Percentiles rank a stretch among this genome's conserved stretches.
These are phyloP conservation scores for Phoma sp. DNA, from an alignment of 2,329 filamentous ascomycete genomes.

Conservation along the genomic window DNA sequence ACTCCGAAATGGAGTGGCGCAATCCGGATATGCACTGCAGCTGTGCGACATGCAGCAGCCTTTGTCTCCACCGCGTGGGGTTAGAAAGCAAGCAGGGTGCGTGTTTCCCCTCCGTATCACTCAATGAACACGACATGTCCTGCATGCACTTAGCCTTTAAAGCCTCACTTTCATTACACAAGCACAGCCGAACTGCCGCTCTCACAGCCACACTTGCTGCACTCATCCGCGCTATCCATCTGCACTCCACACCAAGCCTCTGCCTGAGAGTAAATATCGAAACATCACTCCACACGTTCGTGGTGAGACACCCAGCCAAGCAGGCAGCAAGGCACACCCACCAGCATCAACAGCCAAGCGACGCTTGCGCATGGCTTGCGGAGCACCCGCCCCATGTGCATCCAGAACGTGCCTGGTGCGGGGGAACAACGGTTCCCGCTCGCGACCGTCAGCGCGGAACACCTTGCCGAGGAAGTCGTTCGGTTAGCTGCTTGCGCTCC, in stretches of 20 bases:
- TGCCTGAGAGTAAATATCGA: not conserved
- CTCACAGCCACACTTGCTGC: constrained; percentile 3
- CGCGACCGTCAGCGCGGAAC: constrained; percentile 8
- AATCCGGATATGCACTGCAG: not conserved
- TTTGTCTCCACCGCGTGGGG: constrained; percentile 3
- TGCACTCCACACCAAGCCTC: not conserved
- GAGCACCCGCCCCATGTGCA: constrained; percentile 19
- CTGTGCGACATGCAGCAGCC: not conserved
- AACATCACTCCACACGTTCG: not conserved
- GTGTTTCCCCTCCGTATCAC: not conserved
- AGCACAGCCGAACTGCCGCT: constrained; percentile 10
- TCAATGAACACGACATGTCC: constrained; percentile 8
- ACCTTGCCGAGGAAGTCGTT: not conserved
- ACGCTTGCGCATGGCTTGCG: constrained; percentile 20
- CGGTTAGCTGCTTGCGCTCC: not conserved
- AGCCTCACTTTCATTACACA: constrained; percentile 10
- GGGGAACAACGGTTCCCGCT: constrained; percentile 15
- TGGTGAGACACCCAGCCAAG: constrained; percentile 3
- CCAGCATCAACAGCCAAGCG: constrained; percentile 1
- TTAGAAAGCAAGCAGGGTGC: not conserved
- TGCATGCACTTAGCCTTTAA: constrained; percentile 3
- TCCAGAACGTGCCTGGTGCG: constrained; percentile 17
- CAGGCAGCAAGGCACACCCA: constrained; percentile 14
- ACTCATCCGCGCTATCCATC: not conserved
- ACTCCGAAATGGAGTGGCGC: not conserved